Evolutionary conservation across 257 asterid species (phyloP).

Genomic region (Cruciata laevipes): DNA sequence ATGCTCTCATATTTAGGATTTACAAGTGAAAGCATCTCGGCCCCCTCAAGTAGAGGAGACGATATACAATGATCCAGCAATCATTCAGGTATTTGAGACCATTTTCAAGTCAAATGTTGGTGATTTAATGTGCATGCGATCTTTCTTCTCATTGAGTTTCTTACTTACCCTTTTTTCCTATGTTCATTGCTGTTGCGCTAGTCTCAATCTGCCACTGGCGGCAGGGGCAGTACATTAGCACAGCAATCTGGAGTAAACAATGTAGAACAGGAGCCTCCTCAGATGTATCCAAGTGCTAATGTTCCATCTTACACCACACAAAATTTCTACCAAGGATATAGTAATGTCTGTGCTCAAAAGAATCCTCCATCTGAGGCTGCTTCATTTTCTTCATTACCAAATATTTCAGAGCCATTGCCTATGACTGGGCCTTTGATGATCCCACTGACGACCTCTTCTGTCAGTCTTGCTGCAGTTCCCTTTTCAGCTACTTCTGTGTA

Average conservation of each 20-base stretch:
- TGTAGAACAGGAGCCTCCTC: conserved; percentile 35
- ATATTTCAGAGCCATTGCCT: conserved; percentile 21
- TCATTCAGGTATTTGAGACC: conserved; percentile 52
- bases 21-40: conserved; percentile 55
- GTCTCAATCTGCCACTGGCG: conserved; percentile 39
- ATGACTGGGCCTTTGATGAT: conserved; percentile 21
- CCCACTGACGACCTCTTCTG: conserved; percentile 22
- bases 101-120: neutral
- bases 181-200: conserved; percentile 18
- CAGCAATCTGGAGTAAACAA: conserved; percentile 36
- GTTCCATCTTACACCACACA: conserved; percentile 33
- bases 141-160: neutral
- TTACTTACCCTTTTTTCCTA: neutral
- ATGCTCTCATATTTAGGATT: conserved; percentile 34
- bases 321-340: conserved; percentile 35
- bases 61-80: conserved; percentile 57
- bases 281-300: conserved; percentile 21
- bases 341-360: conserved; percentile 26
- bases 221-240: conserved; percentile 6
- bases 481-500: conserved; percentile 24
- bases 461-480: conserved; percentile 24
- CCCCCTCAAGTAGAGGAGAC: conserved; percentile 48
- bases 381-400: conserved; percentile 23
- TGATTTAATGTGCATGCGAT: neutral
- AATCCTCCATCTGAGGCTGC: conserved; percentile 26